phyloP scores from a whole-genome alignment of 768 basidiomycete species.

The Tulasnella sp. region DNA sequence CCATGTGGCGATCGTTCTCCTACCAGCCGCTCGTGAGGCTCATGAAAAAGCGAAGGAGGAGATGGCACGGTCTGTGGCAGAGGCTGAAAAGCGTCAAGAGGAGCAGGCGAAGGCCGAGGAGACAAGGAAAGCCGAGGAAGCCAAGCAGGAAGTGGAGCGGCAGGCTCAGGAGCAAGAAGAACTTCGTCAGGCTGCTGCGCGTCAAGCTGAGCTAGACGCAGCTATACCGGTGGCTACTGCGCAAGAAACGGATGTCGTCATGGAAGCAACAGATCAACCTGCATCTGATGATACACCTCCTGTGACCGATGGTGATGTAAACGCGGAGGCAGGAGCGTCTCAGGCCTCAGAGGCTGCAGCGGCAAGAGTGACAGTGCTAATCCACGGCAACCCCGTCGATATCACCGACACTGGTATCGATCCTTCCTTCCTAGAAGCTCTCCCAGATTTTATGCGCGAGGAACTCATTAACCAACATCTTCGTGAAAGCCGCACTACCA shows the following conservation, averaged over 20 bases:
- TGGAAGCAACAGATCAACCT: neutral
- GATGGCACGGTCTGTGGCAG: conserved; percentile 30
- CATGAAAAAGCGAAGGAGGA: conserved; percentile 29
- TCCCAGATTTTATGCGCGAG: conserved; percentile 98
- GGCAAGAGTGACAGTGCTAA: conserved; percentile 68
- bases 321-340: conserved; percentile 22
- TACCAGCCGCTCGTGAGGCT: conserved; percentile 70
- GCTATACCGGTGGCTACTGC: conserved; percentile 22
- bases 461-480: conserved; percentile 97
- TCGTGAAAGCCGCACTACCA: conserved; percentile 75
- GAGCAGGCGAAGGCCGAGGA: conserved; percentile 16
- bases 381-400: conserved; percentile 87
- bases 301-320: neutral
- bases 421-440: conserved; percentile 91
- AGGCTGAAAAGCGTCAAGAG: conserved; percentile 41
- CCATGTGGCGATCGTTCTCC: conserved; percentile 58
- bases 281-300: neutral
- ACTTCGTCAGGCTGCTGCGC: conserved; percentile 22
- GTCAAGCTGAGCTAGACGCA: conserved; percentile 46
- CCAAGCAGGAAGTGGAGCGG: conserved; percentile 14
- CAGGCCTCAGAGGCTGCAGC: conserved; percentile 27
- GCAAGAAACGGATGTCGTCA: conserved; percentile 9
- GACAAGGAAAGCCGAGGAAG: conserved; percentile 19
- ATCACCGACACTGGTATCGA: conserved; percentile 99
- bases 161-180: neutral